Base-by-base conservation (phyloP, 2,329 filamentous ascomycete genomes). In the Fusarium denticulatum region DNA sequence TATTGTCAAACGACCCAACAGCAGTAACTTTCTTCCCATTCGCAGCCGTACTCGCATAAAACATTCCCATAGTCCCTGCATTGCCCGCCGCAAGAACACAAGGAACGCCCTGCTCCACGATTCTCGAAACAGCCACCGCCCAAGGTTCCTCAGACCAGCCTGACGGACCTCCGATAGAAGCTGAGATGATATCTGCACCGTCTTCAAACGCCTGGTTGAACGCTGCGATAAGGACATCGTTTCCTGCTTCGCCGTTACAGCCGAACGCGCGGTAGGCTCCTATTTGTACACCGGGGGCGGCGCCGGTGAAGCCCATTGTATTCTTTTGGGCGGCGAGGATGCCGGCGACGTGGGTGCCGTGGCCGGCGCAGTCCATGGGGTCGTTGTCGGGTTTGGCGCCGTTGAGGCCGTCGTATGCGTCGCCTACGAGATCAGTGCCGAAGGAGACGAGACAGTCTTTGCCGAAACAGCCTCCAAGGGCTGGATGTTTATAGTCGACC, bases 401-500 rank as follows among this genome's bases (percentile, higher is more conserved):
- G 69, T 83, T 83, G 55, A 67, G 61, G 47, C 83, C 84, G 49
- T 73, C 81, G 79, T 86, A 89, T 53, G 81, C 82, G 61, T 92
- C 88, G 24, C 89, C 90, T 24, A 90, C 86, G 46, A 90, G 82
- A 70, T 91, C 89, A 40, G 83, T 83, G 24, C 91, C 90, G 65
- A 86, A 87, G 7, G 85, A 83, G 24, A 92, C 88, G 45, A 91
- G 82, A 73, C 87, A 91, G 18, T 85, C 88, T 3, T 83, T 76
- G 5, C 90, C 91, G 76, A 91, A 92, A 76, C 90, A 90, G 52
- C 89, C 89, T 22, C 91, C 91, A 1, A 93, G 85, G 34, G 89
- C 88, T 4, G 89, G 88, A 75, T 92, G 90, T 2, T 82, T 85
- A 76, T 91, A 92, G 77, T 92, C 90, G 53, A 91, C 82, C 86